Evolutionary conservation across 345 rosid genomes (phyloP).

Genomic region (Excoecaria agallocha): DNA sequence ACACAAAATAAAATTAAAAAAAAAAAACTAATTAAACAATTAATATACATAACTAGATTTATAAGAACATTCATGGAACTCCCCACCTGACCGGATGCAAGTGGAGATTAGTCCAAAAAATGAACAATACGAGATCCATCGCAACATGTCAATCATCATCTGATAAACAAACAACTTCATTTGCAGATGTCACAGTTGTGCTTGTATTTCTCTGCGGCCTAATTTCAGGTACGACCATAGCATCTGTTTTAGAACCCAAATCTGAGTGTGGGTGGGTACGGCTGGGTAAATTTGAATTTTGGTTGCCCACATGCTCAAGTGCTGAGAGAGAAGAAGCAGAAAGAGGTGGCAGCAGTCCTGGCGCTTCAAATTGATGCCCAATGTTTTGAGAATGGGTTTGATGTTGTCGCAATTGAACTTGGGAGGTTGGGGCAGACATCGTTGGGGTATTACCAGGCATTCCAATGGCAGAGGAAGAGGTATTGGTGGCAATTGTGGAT

Average conservation of each 20-base stretch:
- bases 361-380: constrained; percentile 8
- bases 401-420: constrained; percentile 7
- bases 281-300: constrained; percentile 14
- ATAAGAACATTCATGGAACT: too few relatives aligned
- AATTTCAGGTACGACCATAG: constrained; percentile 15
- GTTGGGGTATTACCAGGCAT: constrained; percentile 9
- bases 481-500: constrained; percentile 12
- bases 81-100: too few relatives aligned
- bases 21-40: too few relatives aligned
- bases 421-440: constrained; percentile 16
- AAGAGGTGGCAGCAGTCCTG: constrained; percentile 14
- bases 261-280: constrained; percentile 7
- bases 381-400: constrained; percentile 15
- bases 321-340: constrained; percentile 18
- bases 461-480: constrained; percentile 21
- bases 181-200: constrained; percentile 1
- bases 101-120: too few relatives aligned
- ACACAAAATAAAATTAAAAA: too few relatives aligned
- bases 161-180: constrained; percentile 49
- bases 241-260: constrained; percentile 8
- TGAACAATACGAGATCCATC: too few relatives aligned
- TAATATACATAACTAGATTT: too few relatives aligned
- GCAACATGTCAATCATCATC: constrained; percentile 48
- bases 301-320: constrained; percentile 24
- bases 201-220: background rate